Evolutionary conservation across 164 flowering plant species (phyloP).

Genomic region (Tinospora cordifolia): DNA sequence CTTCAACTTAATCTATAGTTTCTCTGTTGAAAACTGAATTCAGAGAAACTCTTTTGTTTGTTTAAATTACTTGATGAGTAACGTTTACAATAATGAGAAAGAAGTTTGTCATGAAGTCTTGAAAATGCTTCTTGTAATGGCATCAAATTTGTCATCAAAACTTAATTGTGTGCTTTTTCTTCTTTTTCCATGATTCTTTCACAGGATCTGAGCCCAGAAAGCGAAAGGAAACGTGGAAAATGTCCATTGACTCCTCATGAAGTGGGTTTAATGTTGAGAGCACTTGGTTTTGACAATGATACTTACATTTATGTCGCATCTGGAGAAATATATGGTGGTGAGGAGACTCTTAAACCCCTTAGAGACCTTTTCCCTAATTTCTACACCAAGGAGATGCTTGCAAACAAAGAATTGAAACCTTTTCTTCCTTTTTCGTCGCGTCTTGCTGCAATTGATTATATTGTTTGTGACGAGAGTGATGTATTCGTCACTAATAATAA

Average conservation of each 20-base stretch:
- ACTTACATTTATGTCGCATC: constrained; percentile 89
- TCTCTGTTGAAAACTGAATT: neutral
- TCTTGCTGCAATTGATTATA: constrained; percentile 94
- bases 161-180: no score
- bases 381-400: constrained; percentile 86
- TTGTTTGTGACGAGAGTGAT: constrained; percentile 87
- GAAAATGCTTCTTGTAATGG: no score
- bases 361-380: constrained; percentile 85
- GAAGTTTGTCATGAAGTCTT: no score
- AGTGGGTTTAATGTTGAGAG: constrained; percentile 90
- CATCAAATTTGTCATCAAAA: no score
- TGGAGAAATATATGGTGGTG: constrained; percentile 98
- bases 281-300: constrained; percentile 76
- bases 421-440: constrained; percentile 77
- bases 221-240: constrained; percentile 72
- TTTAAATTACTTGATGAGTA: no score
- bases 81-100: no score
- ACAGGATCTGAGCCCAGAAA: constrained; percentile 77
- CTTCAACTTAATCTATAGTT: constrained; percentile 2
- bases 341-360: constrained; percentile 71
- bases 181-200: neutral
- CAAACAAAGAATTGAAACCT: constrained; percentile 56
- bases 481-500: constrained; percentile 93
- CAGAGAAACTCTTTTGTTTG: neutral
- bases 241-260: constrained; percentile 98